phyloP scores from a whole-genome alignment of 2,329 filamentous ascomycete genomes.

The Colletotrichum zoysiae region DNA sequence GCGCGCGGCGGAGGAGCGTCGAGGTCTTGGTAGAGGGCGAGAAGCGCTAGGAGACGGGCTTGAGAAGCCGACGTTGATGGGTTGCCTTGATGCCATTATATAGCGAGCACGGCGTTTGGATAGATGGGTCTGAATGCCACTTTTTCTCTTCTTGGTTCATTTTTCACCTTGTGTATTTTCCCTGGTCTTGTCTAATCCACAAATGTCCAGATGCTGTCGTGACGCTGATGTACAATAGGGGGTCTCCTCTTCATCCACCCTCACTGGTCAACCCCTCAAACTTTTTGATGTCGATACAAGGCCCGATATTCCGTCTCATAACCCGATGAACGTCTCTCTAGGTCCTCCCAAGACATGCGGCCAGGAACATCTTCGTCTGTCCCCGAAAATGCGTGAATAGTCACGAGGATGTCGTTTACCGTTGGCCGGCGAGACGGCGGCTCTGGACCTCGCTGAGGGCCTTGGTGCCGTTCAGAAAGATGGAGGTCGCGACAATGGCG shows the following conservation, averaged over 20 bases:
- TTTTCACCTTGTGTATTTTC: slow-evolving; percentile 25
- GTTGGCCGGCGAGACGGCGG: slow-evolving; percentile 81
- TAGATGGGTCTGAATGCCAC: not conserved
- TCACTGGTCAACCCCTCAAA: not conserved
- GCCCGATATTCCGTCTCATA: not conserved
- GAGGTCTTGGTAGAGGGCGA: slow-evolving; percentile 18
- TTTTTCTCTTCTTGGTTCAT: slow-evolving; percentile 14
- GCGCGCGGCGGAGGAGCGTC: slow-evolving; percentile 26
- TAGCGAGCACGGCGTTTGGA: slow-evolving; percentile 32
- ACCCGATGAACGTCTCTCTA: not conserved
- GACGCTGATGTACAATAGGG: slow-evolving; percentile 39
- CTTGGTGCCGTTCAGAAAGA: slow-evolving; percentile 88
- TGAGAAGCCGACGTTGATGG: not conserved
- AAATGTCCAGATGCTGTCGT: slow-evolving; percentile 38
- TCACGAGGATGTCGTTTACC: slow-evolving; percentile 51
- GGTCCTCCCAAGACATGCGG: not conserved
- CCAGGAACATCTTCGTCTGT: not conserved
- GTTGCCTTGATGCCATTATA: not conserved
- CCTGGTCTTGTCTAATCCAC: slow-evolving; percentile 35
- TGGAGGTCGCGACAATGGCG: slow-evolving; percentile 74
- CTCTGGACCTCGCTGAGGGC: slow-evolving; percentile 94
- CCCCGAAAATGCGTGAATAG: not conserved
- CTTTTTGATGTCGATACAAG: not conserved
- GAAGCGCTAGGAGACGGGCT: slow-evolving; percentile 5
- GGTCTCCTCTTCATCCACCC: not conserved